These are phyloP conservation scores for Pneumocystis jirovecii DNA, from an alignment of 1,139 yeast species.

Conservation along the genomic window DNA sequence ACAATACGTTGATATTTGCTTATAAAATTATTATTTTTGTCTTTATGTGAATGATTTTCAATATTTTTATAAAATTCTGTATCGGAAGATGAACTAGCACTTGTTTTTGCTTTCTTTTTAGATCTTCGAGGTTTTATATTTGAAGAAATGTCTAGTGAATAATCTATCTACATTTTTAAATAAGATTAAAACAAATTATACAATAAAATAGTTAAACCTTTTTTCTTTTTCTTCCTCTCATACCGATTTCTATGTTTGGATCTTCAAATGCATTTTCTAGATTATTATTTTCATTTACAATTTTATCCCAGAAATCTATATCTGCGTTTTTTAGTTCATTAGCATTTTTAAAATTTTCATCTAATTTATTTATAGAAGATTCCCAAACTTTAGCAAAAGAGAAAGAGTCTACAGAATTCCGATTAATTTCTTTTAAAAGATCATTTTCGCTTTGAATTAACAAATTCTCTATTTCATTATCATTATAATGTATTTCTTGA, in stretches of 20 bases:
- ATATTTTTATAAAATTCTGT: background rate
- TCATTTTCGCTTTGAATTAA: conserved; percentile 24
- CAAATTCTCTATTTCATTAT: conserved; percentile 12
- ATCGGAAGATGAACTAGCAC: background rate
- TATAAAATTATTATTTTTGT: background rate
- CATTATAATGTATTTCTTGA: conserved; percentile 11
- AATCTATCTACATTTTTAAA: background rate
- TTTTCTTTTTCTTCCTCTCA: background rate
- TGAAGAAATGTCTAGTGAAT: background rate
- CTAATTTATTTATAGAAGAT: conserved; percentile 4
- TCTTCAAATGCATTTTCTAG: background rate
- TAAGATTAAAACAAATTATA: background rate
- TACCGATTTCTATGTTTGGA: background rate
- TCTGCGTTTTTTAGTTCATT: background rate
- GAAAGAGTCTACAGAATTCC: conserved; percentile 20
- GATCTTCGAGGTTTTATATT: background rate
- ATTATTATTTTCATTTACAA: background rate
- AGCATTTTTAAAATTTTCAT: background rate
- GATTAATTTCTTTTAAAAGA: conserved; percentile 62
- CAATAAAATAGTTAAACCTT: background rate
- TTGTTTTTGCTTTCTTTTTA: background rate
- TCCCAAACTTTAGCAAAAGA: conserved; percentile 16
- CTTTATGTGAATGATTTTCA: background rate
- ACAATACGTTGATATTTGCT: background rate
- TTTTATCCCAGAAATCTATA: conserved; percentile 1